phyloP scores from a whole-genome alignment of 2,329 filamentous ascomycete species.

The Penicillium sp. region DNA sequence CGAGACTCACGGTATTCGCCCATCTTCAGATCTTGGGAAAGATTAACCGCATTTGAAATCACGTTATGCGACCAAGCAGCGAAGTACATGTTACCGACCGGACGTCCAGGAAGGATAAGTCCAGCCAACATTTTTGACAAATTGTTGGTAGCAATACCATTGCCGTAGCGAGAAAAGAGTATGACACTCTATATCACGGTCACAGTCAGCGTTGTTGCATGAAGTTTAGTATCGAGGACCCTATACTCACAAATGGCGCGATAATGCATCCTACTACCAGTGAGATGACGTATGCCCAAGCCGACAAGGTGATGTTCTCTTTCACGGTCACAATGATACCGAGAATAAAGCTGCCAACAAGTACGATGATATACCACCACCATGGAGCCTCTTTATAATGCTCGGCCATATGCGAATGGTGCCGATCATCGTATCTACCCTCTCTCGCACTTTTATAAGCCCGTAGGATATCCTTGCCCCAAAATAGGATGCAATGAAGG shows the following conservation, averaged over 20 bases:
- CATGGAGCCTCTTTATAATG: conserved; percentile 53
- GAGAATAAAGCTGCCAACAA: conserved; percentile 32
- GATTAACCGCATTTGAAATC: conserved; percentile 51
- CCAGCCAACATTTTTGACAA: conserved; percentile 59
- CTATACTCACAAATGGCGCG: conserved; percentile 25
- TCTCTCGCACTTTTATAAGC: conserved; percentile 50
- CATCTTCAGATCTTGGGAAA: conserved; percentile 58
- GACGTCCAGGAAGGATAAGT: conserved; percentile 52
- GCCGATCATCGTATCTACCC: conserved; percentile 50
- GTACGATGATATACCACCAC: conserved; percentile 35
- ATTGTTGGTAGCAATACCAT: conserved; percentile 60
- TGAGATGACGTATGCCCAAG: conserved; percentile 36
- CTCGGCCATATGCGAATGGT: conserved; percentile 55
- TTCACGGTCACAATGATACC: conserved; percentile 32
- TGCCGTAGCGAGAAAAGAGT: conserved; percentile 55
- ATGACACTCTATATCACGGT: conserved; percentile 47
- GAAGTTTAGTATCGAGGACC: background rate
- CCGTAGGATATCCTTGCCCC: conserved; percentile 53
- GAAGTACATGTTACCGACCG: conserved; percentile 60
- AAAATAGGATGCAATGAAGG: conserved; percentile 55
- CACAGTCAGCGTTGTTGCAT: background rate
- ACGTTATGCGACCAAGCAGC: conserved; percentile 60
- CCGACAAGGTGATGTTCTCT: conserved; percentile 33
- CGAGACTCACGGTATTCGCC: conserved; percentile 56
- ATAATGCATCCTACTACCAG: conserved; percentile 31